Conservation (phyloP, 1,284 basidiomycete genomes). For the Cryptococcus jaspeensis region DNA sequence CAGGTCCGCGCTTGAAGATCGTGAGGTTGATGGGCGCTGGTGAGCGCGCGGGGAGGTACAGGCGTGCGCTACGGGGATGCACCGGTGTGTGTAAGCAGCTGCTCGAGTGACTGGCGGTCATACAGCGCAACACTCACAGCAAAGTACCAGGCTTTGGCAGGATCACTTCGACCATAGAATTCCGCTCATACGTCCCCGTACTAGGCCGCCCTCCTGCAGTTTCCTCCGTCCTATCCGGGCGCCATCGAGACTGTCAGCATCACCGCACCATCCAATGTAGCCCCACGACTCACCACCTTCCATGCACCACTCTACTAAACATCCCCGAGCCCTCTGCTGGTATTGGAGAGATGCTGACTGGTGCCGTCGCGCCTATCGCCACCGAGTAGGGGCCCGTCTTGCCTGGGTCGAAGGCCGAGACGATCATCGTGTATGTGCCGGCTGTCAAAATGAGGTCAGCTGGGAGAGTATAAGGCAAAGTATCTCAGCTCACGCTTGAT, state of each 20-base stretch:
- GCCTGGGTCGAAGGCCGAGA: slow-evolving; percentile 77
- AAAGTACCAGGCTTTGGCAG: slow-evolving; percentile 60
- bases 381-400: slow-evolving; percentile 66
- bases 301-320: slow-evolving; percentile 67
- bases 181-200: slow-evolving; percentile 61
- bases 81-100: background rate
- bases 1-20: slow-evolving; percentile 37
- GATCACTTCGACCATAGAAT: slow-evolving; percentile 67
- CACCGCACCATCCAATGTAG: background rate
- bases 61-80: slow-evolving; percentile 17
- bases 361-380: slow-evolving; percentile 61
- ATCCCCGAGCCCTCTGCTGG: slow-evolving; percentile 85
- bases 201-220: slow-evolving; percentile 67
- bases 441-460: slow-evolving; percentile 52
- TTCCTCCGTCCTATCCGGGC: slow-evolving; percentile 54
- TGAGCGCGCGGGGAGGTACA: slow-evolving; percentile 17
- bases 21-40: slow-evolving; percentile 48
- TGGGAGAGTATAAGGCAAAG: background rate
- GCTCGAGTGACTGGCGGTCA: too few species aligned
- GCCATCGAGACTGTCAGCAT: background rate
- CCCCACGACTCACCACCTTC: slow-evolving; percentile 62
- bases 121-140: slow-evolving; percentile 56
- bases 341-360: slow-evolving; percentile 49
- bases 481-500: slow-evolving; percentile 63
- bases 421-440: slow-evolving; percentile 75